A percentile compares a stretch with the other conserved stretches of the same genome.
phyloP scores from a whole-genome alignment of 495 filamentous ascomycete genomes.

The Glutinoglossum americanum region DNA sequence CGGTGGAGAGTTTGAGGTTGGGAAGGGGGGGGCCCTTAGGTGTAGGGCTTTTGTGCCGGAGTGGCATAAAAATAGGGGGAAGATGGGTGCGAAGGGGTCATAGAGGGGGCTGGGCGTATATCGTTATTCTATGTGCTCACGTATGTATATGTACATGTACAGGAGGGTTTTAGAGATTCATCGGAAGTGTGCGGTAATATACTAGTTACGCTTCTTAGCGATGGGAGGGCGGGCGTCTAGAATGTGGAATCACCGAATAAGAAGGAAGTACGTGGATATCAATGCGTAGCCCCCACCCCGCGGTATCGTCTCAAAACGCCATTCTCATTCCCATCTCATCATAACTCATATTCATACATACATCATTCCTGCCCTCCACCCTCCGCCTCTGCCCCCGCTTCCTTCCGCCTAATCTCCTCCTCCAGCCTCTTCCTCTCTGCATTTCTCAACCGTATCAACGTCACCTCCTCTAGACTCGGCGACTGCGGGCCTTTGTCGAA shows the following conservation, averaged over 20 bases:
- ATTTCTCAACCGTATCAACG: slow-evolving; percentile 37
- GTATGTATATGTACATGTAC: neutral
- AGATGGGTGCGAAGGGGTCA: neutral
- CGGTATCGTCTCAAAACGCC: neutral
- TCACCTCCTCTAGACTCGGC: slow-evolving; percentile 35
- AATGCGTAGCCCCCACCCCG: no score
- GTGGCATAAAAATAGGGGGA: slow-evolving; percentile 26
- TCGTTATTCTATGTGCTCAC: no score
- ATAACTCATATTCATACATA: neutral
- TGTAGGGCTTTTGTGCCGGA: slow-evolving; percentile 74
- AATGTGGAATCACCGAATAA: no score
- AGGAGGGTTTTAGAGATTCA: neutral
- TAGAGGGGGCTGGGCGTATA: neutral
- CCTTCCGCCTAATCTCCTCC: slow-evolving; percentile 14
- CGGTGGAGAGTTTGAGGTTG: slow-evolving; percentile 32
- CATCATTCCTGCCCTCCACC: slow-evolving; percentile 15
- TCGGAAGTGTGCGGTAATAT: no score
- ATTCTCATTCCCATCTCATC: neutral
- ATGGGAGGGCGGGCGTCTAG: no score
- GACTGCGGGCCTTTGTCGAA: slow-evolving; percentile 16
- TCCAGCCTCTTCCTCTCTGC: slow-evolving; percentile 19
- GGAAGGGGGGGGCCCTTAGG: slow-evolving; percentile 26
- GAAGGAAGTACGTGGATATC: no score
- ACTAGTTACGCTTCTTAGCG: no score
- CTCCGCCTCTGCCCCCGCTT: slow-evolving; percentile 4